These are phyloP conservation scores for Hibiscus syriacus DNA, from an alignment of 345 rosid species.

Conservation along the genomic window DNA sequence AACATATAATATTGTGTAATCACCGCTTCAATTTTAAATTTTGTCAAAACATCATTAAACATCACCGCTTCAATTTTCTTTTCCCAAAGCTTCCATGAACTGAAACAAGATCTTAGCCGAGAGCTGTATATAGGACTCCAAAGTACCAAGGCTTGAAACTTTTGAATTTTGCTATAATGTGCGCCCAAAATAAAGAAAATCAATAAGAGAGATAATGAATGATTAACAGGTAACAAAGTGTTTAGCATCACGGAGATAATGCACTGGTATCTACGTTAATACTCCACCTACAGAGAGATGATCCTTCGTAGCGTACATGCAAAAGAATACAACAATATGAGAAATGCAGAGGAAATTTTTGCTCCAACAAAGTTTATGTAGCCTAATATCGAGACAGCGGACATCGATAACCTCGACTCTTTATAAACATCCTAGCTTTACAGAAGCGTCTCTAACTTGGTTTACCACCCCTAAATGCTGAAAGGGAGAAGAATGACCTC, in stretches of 20 bases:
- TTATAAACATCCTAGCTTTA: conserved; percentile 7
- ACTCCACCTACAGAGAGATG: neutral
- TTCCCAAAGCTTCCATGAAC: too few species aligned
- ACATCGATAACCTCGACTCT: neutral
- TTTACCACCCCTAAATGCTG: conserved; percentile 58
- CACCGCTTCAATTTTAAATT: too few species aligned
- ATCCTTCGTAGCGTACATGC: neutral
- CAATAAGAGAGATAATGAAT: neutral
- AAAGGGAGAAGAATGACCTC: conserved; percentile 68
- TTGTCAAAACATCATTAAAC: too few species aligned
- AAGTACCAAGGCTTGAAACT: too few species aligned
- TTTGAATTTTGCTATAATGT: too few species aligned
- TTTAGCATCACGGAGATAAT: neutral
- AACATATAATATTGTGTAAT: too few species aligned
- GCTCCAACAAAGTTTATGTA: neutral
- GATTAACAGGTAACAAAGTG: neutral
- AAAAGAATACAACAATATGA: neutral
- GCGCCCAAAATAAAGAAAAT: neutral
- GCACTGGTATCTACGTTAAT: neutral
- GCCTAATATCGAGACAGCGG: neutral
- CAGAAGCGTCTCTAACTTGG: conserved; percentile 41
- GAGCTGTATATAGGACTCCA: too few species aligned
- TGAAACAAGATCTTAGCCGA: too few species aligned
- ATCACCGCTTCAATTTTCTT: too few species aligned
- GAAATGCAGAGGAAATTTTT: conserved; percentile 3